phyloP scores from a whole-genome alignment of 345 rosid genomes.

The Dipteronia dyeriana region DNA sequence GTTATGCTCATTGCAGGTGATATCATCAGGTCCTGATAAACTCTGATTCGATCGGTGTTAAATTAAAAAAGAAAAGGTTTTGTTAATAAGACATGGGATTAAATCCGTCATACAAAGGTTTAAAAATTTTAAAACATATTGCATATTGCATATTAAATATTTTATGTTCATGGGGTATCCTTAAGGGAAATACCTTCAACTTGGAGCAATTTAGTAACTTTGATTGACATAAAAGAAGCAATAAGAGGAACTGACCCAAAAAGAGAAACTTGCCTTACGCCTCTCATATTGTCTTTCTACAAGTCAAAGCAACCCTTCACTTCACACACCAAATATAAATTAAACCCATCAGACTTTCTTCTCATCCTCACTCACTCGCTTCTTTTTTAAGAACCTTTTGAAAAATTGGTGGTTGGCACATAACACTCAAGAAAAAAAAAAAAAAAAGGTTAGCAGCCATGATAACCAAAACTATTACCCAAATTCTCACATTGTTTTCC shows the following conservation, averaged over 20 bases:
- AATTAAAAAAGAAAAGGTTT: too few species aligned
- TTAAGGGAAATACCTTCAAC: neutral
- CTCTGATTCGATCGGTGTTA: too few species aligned
- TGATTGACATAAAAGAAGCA: neutral
- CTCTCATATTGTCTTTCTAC: constrained; percentile 16
- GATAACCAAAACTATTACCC: constrained; percentile 10
- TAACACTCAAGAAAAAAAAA: neutral
- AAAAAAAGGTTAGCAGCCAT: constrained; percentile 20
- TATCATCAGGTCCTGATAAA: too few species aligned
- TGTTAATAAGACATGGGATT: too few species aligned
- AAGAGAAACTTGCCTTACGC: constrained; percentile 21
- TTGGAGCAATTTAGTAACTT: neutral
- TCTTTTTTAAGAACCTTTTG: neutral
- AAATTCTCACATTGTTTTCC: constrained; percentile 13
- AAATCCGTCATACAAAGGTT: too few species aligned
- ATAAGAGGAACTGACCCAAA: neutral
- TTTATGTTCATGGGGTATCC: neutral
- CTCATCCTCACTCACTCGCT: neutral
- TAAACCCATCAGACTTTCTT: constrained; percentile 7
- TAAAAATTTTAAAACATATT: too few species aligned
- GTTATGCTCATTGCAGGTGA: too few species aligned
- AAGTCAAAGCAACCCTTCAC: constrained; percentile 29
- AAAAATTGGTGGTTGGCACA: neutral
- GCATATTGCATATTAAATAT: too few species aligned
- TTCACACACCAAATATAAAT: neutral